Evolutionary conservation across 108 stramenopile species (phyloP).

Genomic region (Nitzschia palea): DNA sequence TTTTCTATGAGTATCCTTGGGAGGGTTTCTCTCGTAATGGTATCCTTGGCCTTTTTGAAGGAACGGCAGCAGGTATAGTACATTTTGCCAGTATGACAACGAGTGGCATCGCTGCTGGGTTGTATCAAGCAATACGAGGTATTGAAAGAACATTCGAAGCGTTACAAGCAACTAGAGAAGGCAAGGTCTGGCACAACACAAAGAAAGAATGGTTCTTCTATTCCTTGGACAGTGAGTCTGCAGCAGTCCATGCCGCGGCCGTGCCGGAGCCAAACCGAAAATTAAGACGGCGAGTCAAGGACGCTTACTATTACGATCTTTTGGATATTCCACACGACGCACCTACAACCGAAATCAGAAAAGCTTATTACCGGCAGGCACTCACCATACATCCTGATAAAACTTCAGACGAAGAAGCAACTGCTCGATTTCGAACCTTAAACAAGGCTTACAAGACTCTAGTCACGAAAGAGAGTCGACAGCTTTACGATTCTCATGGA

Average conservation of each 20-base stretch:
- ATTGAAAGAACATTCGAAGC: conserved; percentile 6
- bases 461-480: conserved; percentile 30
- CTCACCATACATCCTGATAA: conserved; percentile 44
- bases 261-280: background rate
- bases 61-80: conserved; percentile 9
- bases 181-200: conserved; percentile 20
- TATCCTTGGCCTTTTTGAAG: conserved; percentile 9
- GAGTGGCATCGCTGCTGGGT: conserved; percentile 16
- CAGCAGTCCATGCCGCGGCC: background rate
- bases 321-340: conserved; percentile 41
- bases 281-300: conserved; percentile 34
- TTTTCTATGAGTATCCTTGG: conserved; percentile 13
- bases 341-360: conserved; percentile 34
- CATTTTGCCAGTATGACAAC: conserved; percentile 13
- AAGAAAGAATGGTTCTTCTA: conserved; percentile 16
- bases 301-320: conserved; percentile 36
- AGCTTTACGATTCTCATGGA: conserved; percentile 42
- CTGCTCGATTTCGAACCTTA: conserved; percentile 30
- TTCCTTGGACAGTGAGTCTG: conserved; percentile 20
- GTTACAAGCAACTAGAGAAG: conserved; percentile 13
- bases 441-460: conserved; percentile 42
- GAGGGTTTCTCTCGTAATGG: conserved; percentile 17
- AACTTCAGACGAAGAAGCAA: conserved; percentile 16
- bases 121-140: conserved; percentile 23
- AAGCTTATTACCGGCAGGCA: conserved; percentile 44